phyloP scores from a whole-genome alignment of 352 stramenopile species.

The Blastocystis sp. region DNA sequence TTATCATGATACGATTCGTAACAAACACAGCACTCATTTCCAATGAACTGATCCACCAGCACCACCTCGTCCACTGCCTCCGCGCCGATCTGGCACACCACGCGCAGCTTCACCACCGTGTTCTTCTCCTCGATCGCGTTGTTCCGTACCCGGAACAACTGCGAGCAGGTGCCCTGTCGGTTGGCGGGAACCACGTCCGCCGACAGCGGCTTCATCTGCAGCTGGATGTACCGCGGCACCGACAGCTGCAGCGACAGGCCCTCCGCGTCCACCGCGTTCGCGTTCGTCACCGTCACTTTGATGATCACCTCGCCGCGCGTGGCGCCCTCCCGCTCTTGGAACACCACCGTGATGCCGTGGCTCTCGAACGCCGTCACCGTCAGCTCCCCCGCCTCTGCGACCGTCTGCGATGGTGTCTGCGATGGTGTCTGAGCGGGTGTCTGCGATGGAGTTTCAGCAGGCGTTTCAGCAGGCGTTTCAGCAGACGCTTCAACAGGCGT shows the following conservation, averaged over 20 bases:
- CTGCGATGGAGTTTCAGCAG: slow-evolving; percentile 68
- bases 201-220: slow-evolving; percentile 93
- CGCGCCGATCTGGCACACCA: slow-evolving; percentile 75
- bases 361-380: slow-evolving; percentile 88
- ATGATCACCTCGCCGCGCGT: slow-evolving; percentile 85
- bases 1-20: not conserved
- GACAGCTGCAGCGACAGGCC: slow-evolving; percentile 88
- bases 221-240: slow-evolving; percentile 88
- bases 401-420: slow-evolving; percentile 70
- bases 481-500: not conserved
- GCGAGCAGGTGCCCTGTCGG: slow-evolving; percentile 80
- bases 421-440: slow-evolving; percentile 71
- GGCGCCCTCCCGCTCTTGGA: slow-evolving; percentile 88
- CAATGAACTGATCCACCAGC: slow-evolving; percentile 69
- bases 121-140: slow-evolving; percentile 86
- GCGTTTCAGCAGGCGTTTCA: slow-evolving; percentile 35
- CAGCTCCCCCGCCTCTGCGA: slow-evolving; percentile 69
- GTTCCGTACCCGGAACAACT: slow-evolving; percentile 92
- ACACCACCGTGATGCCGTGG: slow-evolving; percentile 86
- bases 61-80: slow-evolving; percentile 71
- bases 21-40: slow-evolving; percentile 31
- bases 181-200: slow-evolving; percentile 84
- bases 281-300: slow-evolving; percentile 85
- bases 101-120: slow-evolving; percentile 80
- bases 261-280: slow-evolving; percentile 79